These are phyloP conservation scores for Kwoniella sp. DNA, from an alignment of 768 basidiomycete species.

Conservation along the genomic window DNA sequence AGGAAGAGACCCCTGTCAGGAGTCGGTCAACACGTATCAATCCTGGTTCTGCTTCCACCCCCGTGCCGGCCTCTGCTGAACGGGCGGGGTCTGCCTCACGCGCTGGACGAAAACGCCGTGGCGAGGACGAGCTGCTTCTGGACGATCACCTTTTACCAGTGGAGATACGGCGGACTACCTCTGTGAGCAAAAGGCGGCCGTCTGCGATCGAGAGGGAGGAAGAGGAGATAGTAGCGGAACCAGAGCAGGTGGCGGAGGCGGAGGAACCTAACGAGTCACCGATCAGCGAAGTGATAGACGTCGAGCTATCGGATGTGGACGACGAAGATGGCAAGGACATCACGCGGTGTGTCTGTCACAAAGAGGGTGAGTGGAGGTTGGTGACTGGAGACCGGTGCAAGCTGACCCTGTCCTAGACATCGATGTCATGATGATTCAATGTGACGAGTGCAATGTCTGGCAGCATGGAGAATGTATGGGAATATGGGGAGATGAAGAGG, in stretches of 20 bases:
- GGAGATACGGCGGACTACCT: conserved; percentile 21
- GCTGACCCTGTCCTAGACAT: conserved; percentile 52
- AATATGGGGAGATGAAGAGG: conserved; percentile 57
- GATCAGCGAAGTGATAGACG: conserved; percentile 9
- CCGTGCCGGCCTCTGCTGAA: conserved; percentile 2
- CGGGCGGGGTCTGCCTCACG: conserved; percentile 19
- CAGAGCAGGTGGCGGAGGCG: neutral
- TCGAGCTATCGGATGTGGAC: too few species aligned
- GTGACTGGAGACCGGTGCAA: neutral
- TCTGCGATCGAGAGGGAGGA: conserved; percentile 9
- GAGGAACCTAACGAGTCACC: conserved; percentile 19
- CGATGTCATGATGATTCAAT: conserved; percentile 95
- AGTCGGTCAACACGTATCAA: conserved; percentile 2
- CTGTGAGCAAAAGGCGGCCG: neutral
- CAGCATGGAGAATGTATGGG: conserved; percentile 98
- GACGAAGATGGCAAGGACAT: conserved; percentile 30
- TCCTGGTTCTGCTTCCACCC: conserved; percentile 9
- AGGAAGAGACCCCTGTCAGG: conserved; percentile 12
- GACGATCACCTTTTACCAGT: conserved; percentile 38
- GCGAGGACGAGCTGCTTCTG: conserved; percentile 36
- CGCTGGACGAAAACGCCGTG: conserved; percentile 23
- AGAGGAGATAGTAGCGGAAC: conserved; percentile 7
- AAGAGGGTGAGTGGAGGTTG: conserved; percentile 31
- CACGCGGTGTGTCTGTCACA: conserved; percentile 40
- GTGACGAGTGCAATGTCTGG: conserved; percentile 95